Evolutionary conservation across 371 early-diverging fungal species (phyloP).

Genomic region (Rhizopus delemar): DNA sequence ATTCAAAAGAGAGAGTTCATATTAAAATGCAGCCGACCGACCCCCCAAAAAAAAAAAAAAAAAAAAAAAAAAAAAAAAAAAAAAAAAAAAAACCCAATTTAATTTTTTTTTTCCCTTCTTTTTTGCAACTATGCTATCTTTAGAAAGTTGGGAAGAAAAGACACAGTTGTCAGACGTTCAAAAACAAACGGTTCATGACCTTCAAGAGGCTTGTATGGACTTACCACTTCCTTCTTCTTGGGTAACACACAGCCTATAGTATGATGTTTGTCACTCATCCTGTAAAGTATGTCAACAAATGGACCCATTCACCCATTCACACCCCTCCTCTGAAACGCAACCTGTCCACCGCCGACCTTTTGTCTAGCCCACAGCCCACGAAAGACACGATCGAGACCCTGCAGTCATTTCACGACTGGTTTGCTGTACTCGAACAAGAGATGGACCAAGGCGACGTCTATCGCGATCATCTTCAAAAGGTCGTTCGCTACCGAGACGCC

Average conservation of each 20-base stretch:
- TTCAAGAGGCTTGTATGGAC: constrained; percentile 71
- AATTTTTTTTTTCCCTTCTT: not conserved
- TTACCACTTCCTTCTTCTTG: constrained; percentile 64
- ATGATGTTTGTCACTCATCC: too few relatives aligned
- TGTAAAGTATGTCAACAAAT: constrained; percentile 9
- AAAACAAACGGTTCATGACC: constrained; percentile 58
- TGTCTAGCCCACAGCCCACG: constrained; percentile 30
- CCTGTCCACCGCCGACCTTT: constrained; percentile 50
- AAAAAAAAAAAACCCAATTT: not conserved
- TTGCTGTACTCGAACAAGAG: constrained; percentile 75
- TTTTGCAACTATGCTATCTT: constrained; percentile 11
- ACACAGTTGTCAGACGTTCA: constrained; percentile 59
- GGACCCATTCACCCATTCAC: constrained; percentile 28
- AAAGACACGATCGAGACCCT: constrained; percentile 72
- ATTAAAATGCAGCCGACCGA: not conserved
- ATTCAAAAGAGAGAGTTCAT: too few relatives aligned
- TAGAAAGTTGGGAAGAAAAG: constrained; percentile 74
- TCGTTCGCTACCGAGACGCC: constrained; percentile 50
- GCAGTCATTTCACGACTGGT: constrained; percentile 92
- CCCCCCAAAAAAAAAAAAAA: not conserved
- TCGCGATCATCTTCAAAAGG: constrained; percentile 57
- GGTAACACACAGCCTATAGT: constrained; percentile 22
- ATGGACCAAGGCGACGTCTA: constrained; percentile 84
- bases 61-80: too few relatives aligned
- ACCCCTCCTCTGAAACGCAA: constrained; percentile 28